Evolutionary conservation across 768 basidiomycete genomes (phyloP), one percentile per base, ranked within the genome.

Genomic region (Boletus tomentosulus): DNA sequence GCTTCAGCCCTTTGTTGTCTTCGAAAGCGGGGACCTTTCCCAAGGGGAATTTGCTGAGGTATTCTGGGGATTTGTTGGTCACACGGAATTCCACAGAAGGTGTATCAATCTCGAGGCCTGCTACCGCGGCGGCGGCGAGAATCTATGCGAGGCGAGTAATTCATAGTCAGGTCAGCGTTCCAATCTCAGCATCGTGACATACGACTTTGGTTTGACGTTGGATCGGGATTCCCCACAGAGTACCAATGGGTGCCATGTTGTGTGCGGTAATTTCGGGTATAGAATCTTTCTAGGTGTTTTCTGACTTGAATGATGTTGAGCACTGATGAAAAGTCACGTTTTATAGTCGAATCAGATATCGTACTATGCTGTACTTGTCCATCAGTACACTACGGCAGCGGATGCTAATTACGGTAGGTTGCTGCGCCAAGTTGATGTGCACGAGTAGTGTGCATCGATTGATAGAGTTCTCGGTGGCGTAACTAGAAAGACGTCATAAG

Each of bases 21-120:
- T 71, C 69, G 30, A 69, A 69, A 0, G 61, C 58, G 6, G 67
- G 67, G 0, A 69, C 6, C 48, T 66, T 69, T 25, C 68, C 67
- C 10, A 70, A 0, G 2, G 66, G 66, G 37, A 69, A 70, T 48
- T 70, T 69, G 4, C 38, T 31, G 22, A 70, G 58, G 54, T 51
- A 69, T 56, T 70, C 69, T 6, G 66, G 58, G 3, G 66, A 39
- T 46, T 48, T 56, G 44, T 60, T 66, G n/a, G 60, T 68, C 39
- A 65, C 68, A 0, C 11, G 37, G 41, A 60, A 65, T 22, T 68
- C 63, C 4, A 69, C 47, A 3, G 48, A 35, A 16, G 65, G 61
- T 0, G 37, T 56, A 22, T 70, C 66, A 1, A 70, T 27, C 50
- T 70, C 65, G 11, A 68, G 57, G n/a, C 48, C 64, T 28, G 61